Base-by-base conservation (phyloP, 2,329 filamentous ascomycete species). In the Magnaporthales sp. region DNA sequence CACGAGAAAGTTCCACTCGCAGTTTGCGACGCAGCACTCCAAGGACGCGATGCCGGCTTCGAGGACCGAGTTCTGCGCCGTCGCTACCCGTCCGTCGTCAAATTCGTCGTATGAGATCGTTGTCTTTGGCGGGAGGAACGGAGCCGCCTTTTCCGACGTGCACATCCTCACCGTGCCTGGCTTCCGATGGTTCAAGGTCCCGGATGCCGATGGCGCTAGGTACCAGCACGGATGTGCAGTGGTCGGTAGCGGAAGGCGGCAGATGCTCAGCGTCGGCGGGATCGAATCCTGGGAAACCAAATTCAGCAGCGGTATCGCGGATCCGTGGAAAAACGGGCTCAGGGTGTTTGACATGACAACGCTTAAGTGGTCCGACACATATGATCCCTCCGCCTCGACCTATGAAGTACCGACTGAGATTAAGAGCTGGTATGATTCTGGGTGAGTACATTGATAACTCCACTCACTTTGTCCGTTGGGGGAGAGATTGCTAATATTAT, bases 221-320 rank as follows among this genome's bases (percentile, higher is more conserved):
- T 51, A 56, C 26, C 27, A 22, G 27, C 76, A 78, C 27, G 69
- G 70, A 5, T 80, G 78, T 67, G 72, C 72, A 4, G 69, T 78
- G 4, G 70, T 71, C 7, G 32, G 63, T 8, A 31, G 24, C 3
- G 70, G 69, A 3, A 69, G 70, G 8, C 69, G 78, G 19, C 78
- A 80, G 68, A 77, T 80, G 78, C 66, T 81, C 1, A 75, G 74
- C 26, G 69, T 77, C 7, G 79, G 78, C 22, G 79, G 79, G 3
- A 13, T 22, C 26, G 26, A 29, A 22, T 24, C n/a, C 22, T 22
- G 26, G 27, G 19, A 63, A 3, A 11, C 6, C 11, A 19, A 30
- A 8, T 27, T 69, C 71, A 4, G 73, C 77, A 58, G 70, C 71
- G 24, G 70, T 68, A 46, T 67, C 27, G 19, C 69, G 13, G 78